A percentile compares a stretch with the other conserved stretches of the same genome.
These are phyloP conservation scores for Tephrocybe sp. DNA, from an alignment of 768 basidiomycete genomes.

Conservation along the genomic window DNA sequence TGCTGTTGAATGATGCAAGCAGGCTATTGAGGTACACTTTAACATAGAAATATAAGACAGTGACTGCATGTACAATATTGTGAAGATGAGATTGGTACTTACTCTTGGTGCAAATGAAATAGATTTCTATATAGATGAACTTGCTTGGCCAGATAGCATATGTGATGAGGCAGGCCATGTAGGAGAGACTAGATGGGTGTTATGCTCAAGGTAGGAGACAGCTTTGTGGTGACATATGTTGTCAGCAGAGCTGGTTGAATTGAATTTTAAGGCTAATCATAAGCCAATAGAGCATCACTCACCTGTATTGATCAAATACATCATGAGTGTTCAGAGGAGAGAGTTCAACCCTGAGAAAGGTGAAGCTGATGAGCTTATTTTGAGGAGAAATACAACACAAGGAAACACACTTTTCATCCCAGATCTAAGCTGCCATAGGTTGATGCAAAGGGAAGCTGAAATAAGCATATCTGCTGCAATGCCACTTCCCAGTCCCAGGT, in stretches of 20 bases:
- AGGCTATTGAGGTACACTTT: constrained; percentile 1
- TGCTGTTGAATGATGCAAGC: not conserved
- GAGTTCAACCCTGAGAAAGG: not conserved
- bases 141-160: not conserved
- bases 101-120: not conserved
- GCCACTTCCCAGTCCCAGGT: too few species aligned
- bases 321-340: not conserved
- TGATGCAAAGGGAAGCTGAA: not conserved
- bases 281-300: too few species aligned
- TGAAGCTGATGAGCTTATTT: too few species aligned
- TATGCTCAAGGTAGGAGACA: not conserved
- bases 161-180: not conserved
- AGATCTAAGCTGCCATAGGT: not conserved
- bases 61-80: too few species aligned
- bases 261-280: not conserved
- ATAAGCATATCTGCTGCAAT: not conserved
- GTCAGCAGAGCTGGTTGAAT: not conserved
- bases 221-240: not conserved
- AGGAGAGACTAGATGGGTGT: not conserved
- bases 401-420: not conserved
- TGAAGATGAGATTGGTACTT: not conserved
- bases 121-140: not conserved
- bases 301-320: constrained; percentile 1
- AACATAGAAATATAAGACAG: not conserved
- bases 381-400: too few species aligned